phyloP scores from a whole-genome alignment of 192 early-diverging fungal species.

The Podila clonocystis region DNA sequence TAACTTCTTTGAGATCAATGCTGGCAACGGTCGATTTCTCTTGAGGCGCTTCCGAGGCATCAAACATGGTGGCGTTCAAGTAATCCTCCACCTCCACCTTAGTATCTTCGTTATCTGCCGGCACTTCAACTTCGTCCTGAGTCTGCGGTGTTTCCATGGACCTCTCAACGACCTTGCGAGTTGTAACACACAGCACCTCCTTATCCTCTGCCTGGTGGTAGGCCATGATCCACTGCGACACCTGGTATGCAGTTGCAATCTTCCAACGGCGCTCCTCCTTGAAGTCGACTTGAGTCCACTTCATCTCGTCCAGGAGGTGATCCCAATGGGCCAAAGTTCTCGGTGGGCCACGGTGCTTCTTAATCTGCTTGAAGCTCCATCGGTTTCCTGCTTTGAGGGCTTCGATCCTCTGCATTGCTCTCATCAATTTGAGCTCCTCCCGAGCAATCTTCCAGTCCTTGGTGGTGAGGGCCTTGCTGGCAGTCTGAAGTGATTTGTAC shows the following conservation, averaged over 20 bases:
- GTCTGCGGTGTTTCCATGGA: not conserved
- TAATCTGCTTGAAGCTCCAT: conserved; percentile 84
- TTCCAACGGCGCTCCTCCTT: conserved; percentile 87
- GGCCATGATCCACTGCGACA: conserved; percentile 74
- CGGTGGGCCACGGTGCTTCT: conserved; percentile 65
- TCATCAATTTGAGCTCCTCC: conserved; percentile 75
- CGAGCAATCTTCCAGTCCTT: conserved; percentile 85
- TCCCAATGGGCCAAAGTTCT: conserved; percentile 79
- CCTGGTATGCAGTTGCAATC: conserved; percentile 71
- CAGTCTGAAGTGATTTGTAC: conserved; percentile 64
- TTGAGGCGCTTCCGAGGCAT: not conserved
- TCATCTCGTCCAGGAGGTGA: conserved; percentile 81
- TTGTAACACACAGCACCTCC: conserved; percentile 68
- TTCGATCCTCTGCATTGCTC: conserved; percentile 74
- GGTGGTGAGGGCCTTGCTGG: conserved; percentile 74
- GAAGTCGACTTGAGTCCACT: conserved; percentile 85
- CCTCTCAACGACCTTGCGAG: not conserved
- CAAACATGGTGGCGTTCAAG: conserved; percentile 32
- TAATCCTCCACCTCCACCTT: conserved; percentile 32
- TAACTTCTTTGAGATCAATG: not conserved
- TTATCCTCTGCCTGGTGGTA: conserved; percentile 81
- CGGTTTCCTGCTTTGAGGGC: conserved; percentile 69
- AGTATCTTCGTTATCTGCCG: conserved; percentile 8
- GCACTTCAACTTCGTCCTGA: not conserved
- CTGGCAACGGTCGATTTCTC: not conserved